Conservation (phyloP, 192 early-diverging fungal genomes). For the Spizellomyces punctatus region DNA sequence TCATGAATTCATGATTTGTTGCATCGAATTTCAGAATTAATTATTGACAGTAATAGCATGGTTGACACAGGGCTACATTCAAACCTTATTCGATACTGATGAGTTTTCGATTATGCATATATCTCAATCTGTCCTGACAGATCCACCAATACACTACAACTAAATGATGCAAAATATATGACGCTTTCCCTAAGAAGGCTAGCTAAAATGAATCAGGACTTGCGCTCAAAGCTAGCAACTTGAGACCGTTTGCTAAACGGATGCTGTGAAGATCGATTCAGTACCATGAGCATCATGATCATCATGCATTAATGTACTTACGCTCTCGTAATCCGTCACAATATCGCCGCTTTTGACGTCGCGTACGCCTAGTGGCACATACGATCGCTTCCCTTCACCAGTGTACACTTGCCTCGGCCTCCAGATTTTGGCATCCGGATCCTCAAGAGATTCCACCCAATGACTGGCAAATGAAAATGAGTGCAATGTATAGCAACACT, state of each 20-base stretch:
- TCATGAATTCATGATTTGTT: no score
- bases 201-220: neutral
- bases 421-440: conserved; percentile 61
- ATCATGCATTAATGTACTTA: conserved; percentile 9
- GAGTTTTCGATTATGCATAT: no score
- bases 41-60: no score
- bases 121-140: neutral
- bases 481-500: neutral
- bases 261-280: conserved; percentile 1
- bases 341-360: conserved; percentile 1
- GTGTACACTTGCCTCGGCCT: conserved; percentile 65
- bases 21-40: no score
- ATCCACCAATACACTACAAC: neutral
- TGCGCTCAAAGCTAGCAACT: conserved; percentile 12
- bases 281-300: neutral
- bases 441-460: conserved; percentile 61
- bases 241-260: conserved; percentile 20
- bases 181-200: neutral
- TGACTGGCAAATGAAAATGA: conserved; percentile 34
- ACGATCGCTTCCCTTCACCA: conserved; percentile 50
- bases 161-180: neutral
- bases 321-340: conserved; percentile 4
- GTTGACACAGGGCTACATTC: neutral
- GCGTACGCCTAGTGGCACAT: conserved; percentile 38
- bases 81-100: no score